Conservation (phyloP, 768 basidiomycete species). For the Glaciozyma antarctica region DNA sequence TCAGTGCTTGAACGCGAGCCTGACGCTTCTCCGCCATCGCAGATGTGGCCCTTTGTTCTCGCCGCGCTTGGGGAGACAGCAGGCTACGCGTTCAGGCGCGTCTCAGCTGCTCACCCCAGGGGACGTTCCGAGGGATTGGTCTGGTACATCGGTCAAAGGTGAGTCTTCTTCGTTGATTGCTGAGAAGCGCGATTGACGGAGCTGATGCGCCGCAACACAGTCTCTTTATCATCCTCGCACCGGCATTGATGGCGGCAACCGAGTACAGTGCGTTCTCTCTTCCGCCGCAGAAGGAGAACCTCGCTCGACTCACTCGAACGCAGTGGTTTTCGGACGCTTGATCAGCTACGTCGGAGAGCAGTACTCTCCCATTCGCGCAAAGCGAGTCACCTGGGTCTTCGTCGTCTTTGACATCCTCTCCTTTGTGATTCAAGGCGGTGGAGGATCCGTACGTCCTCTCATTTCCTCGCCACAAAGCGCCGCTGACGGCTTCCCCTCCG, state of each 20-base stretch:
- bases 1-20: too few relatives aligned
- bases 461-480: not conserved
- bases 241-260: conserved; percentile 18
- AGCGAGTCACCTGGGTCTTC: conserved; percentile 20
- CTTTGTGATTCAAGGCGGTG: conserved; percentile 26
- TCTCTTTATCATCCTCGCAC: conserved; percentile 24
- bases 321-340: conserved; percentile 22
- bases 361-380: conserved; percentile 12
- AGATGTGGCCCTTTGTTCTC: conserved; percentile 27
- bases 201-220: not conserved
- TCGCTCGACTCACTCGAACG: too few relatives aligned
- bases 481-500: not conserved
- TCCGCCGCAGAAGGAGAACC: not conserved
- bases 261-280: conserved; percentile 6
- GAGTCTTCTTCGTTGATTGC: not conserved
- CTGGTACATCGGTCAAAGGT: conserved; percentile 13
- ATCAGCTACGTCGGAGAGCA: conserved; percentile 22
- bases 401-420: conserved; percentile 9
- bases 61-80: conserved; percentile 15
- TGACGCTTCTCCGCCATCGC: too few relatives aligned
- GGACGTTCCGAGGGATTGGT: conserved; percentile 10
- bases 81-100: conserved; percentile 19
- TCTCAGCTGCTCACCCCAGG: conserved; percentile 16
- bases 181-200: not conserved
- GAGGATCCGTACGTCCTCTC: conserved; percentile 6